These are phyloP conservation scores for Phlegmacium glaucopus DNA, from an alignment of 768 basidiomycete genomes.

Conservation along the genomic window DNA sequence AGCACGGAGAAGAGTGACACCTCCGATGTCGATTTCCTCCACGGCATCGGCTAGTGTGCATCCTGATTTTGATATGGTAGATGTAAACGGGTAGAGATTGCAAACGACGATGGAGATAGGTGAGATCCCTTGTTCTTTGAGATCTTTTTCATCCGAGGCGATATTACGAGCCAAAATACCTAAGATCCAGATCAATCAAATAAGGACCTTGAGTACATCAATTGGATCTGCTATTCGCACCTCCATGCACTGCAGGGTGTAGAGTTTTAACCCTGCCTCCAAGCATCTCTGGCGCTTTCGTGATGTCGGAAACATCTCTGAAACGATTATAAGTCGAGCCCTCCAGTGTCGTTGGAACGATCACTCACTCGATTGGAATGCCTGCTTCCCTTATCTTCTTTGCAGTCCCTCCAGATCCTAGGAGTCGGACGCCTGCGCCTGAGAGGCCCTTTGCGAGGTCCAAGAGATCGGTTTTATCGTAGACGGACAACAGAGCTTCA, in stretches of 20 bases:
- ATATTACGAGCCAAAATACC: conserved; percentile 94
- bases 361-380: conserved; percentile 72
- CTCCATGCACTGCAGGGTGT: conserved; percentile 97
- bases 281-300: conserved; percentile 98
- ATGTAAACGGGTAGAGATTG: conserved; percentile 97
- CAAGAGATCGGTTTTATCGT: conserved; percentile 89
- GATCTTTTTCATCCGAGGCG: conserved; percentile 85
- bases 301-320: conserved; percentile 98
- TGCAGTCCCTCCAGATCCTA: conserved; percentile 97
- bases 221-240: conserved; percentile 33
- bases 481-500: conserved; percentile 90
- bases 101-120: conserved; percentile 97
- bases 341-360: too few species aligned
- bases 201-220: not conserved
- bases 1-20: conserved; percentile 94
- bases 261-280: conserved; percentile 98
- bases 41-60: conserved; percentile 92
- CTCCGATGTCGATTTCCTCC: conserved; percentile 98
- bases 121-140: conserved; percentile 78
- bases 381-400: conserved; percentile 96
- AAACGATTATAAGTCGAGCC: not conserved
- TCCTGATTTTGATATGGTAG: conserved; percentile 82
- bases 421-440: conserved; percentile 76
- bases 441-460: conserved; percentile 86
- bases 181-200: conserved; percentile 25